Evolutionary conservation across 108 stramenopile genomes (phyloP).

Genomic region (Fragilariopsis cylindrus): DNA sequence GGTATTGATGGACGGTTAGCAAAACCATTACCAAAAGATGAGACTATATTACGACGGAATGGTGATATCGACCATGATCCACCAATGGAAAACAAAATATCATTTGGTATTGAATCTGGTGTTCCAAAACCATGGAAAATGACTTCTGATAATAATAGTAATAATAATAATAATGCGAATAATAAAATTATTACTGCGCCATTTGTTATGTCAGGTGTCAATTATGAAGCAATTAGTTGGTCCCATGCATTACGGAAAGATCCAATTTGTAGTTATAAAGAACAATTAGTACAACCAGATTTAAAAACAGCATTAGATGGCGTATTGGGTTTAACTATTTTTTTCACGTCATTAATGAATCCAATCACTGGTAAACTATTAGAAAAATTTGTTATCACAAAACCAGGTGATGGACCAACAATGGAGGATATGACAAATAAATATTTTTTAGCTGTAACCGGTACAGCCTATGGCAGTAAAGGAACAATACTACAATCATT

Average conservation of each 20-base stretch:
- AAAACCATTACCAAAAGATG: not conserved
- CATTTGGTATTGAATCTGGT: not conserved
- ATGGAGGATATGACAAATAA: conserved; percentile 60
- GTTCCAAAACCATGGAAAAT: conserved; percentile 1
- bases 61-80: not conserved
- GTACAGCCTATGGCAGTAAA: conserved; percentile 54
- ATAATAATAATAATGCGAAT: not conserved
- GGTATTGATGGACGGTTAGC: not conserved
- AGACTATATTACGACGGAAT: not conserved
- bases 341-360: conserved; percentile 47
- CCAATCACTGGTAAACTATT: conserved; percentile 55
- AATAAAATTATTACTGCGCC: conserved; percentile 23
- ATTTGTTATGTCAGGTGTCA: conserved; percentile 79
- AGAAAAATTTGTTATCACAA: conserved; percentile 54
- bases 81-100: conserved; percentile 35
- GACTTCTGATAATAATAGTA: not conserved
- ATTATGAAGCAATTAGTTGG: conserved; percentile 62
- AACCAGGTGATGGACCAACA: conserved; percentile 83
- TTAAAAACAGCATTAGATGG: conserved; percentile 47
- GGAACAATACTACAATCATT: conserved; percentile 48
- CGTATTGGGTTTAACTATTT: conserved; percentile 40
- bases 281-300: conserved; percentile 36
- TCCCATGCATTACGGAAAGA: conserved; percentile 49
- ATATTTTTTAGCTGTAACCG: conserved; percentile 49
- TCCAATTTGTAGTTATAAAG: conserved; percentile 45